phyloP scores from a whole-genome alignment of 768 basidiomycete genomes.

The Boletus subparvulus region DNA sequence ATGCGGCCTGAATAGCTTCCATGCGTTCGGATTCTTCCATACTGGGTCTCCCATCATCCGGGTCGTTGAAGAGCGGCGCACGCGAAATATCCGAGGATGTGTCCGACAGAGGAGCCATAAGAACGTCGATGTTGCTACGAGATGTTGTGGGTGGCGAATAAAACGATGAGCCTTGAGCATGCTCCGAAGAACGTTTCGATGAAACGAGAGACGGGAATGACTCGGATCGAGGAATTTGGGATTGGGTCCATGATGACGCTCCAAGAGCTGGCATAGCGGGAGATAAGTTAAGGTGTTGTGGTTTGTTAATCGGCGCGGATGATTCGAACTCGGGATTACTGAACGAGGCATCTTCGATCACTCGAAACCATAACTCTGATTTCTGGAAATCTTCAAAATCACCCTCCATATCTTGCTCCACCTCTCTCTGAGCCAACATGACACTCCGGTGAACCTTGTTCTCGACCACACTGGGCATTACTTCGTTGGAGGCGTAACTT shows the following conservation, averaged over 20 bases:
- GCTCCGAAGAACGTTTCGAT: conserved; percentile 9
- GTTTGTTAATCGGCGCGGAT: neutral
- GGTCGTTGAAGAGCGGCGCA: conserved; percentile 79
- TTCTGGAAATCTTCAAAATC: conserved; percentile 88
- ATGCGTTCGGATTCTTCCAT: conserved; percentile 78
- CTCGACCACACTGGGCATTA: conserved; percentile 38
- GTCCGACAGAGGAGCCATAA: conserved; percentile 72
- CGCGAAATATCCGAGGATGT: conserved; percentile 52
- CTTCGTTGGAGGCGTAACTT: conserved; percentile 56
- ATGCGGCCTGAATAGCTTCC: conserved; percentile 94
- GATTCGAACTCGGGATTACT: conserved; percentile 12
- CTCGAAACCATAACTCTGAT: conserved; percentile 92
- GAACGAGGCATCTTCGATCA: conserved; percentile 64
- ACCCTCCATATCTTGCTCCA: conserved; percentile 86
- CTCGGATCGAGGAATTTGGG: conserved; percentile 34
- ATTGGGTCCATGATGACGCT: conserved; percentile 5
- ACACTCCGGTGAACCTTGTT: conserved; percentile 72
- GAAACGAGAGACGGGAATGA: conserved; percentile 35
- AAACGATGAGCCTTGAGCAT: conserved; percentile 22
- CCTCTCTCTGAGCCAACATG: conserved; percentile 79
- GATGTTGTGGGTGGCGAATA: conserved; percentile 20
- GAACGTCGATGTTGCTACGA: conserved; percentile 66
- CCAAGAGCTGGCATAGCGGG: conserved; percentile 1
- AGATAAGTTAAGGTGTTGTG: conserved; percentile 10
- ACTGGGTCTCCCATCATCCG: conserved; percentile 55